Evolutionary conservation across 2,329 filamentous ascomycete species (phyloP), one percentile per base, ranked within the genome.

Genomic region (Penicillium crustosum): DNA sequence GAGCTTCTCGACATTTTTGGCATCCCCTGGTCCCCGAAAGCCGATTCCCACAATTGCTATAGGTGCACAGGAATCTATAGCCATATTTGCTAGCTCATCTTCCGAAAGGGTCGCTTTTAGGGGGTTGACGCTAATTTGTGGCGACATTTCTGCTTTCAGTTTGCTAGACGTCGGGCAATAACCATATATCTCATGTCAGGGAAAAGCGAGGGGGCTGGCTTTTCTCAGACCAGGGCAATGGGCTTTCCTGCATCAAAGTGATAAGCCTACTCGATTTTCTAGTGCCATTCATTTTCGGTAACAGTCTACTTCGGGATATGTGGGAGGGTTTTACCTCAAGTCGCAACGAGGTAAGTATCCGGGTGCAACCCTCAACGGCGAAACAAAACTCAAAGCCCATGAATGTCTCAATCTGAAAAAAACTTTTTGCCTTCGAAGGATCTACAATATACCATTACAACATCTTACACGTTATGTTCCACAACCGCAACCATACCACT

Each of bases 41-140:
- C 64, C 65, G 48, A 70, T 66, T 7, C 68, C 68, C 13, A 71
- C 49, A 33, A 70, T 58, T 1, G 68, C 68, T 53, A 70, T 66
- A 7, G 68, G 66, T 52, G 59, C 62, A 5, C 51, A 63, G 0
- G 55, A 38, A 39, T 60, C 56, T 2, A 52, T 21, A 1, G 21
- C 12, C 10, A 60, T 38, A 2, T 47, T 47, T 5, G 47, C 51
- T 17, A 58, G 15, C 17, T 53, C 58, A 31, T 57, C 55, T 21
- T 57, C 19, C 2, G 23, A n/a, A 23, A 2, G 12, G 15, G 6
- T 27, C 12, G 12, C 15, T 13, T 25, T 36, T 13, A 4, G 17
- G 15, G 17, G 29, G 1, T 19, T n/a, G 19, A 25, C 29, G 12
- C 8, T 52, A 6, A 13, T 5, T 31, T 36, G 25, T 19, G 9